phyloP scores from a whole-genome alignment of 768 basidiomycete species.

The Naematelia aurantialba region DNA sequence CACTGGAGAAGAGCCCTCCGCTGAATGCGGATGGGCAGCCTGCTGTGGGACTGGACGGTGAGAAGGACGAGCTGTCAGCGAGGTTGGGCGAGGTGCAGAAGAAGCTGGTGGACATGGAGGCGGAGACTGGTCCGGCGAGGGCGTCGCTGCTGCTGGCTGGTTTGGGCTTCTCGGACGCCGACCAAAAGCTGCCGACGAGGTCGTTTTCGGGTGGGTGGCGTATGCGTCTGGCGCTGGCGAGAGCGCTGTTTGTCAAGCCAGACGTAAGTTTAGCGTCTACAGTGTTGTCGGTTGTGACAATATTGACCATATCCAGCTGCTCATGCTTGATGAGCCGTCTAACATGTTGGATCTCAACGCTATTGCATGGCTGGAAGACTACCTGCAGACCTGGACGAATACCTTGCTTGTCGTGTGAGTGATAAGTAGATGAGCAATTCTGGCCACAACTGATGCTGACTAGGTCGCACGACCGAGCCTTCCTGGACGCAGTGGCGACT shows the following conservation, averaged over 20 bases:
- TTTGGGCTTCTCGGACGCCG: slow-evolving; percentile 82
- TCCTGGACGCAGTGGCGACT: slow-evolving; percentile 93
- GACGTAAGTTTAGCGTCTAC: slow-evolving; percentile 51
- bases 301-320: slow-evolving; percentile 58
- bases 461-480: slow-evolving; percentile 95
- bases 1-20: slow-evolving; percentile 57
- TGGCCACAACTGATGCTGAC: slow-evolving; percentile 19
- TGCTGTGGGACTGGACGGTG: slow-evolving; percentile 57
- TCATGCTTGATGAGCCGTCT: slow-evolving; percentile 88
- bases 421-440: slow-evolving; percentile 21
- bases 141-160: slow-evolving; percentile 87
- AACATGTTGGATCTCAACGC: slow-evolving; percentile 97
- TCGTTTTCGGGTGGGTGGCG: slow-evolving; percentile 97
- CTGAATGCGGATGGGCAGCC: slow-evolving; percentile 69
- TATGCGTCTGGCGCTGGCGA: slow-evolving; percentile 91
- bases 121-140: slow-evolving; percentile 91
- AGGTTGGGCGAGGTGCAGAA: slow-evolving; percentile 85
- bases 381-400: slow-evolving; percentile 89
- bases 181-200: slow-evolving; percentile 76
- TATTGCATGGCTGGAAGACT: slow-evolving; percentile 95
- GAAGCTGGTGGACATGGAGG: slow-evolving; percentile 94
- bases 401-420: slow-evolving; percentile 85
- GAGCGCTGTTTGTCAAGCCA: slow-evolving; percentile 90
- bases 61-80: slow-evolving; percentile 75
- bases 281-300: neutral